phyloP scores from a whole-genome alignment of 106 monocot genomes.

The Platanthera guangdongensis region DNA sequence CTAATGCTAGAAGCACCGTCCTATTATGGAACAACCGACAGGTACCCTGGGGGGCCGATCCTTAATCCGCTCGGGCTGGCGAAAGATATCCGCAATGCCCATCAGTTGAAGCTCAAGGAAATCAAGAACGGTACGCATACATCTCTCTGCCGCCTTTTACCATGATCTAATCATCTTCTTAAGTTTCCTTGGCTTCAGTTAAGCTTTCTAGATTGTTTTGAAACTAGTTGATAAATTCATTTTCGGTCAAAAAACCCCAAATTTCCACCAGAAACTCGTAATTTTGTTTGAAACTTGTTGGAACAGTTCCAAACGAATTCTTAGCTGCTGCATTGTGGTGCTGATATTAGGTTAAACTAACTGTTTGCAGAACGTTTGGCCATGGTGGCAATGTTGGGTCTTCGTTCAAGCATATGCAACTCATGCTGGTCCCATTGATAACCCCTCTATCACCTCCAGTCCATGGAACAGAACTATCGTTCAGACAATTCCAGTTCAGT shows the following conservation, averaged over 20 bases:
- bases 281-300: no score
- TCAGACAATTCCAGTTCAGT: conserved; percentile 46
- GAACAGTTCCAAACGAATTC: no score
- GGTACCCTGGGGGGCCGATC: conserved; percentile 75
- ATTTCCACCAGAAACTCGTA: no score
- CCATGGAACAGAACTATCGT: conserved; percentile 65
- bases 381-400: conserved; percentile 77
- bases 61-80: conserved; percentile 80
- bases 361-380: conserved; percentile 53
- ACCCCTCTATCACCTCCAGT: conserved; percentile 59
- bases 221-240: no score
- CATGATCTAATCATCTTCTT: not conserved
- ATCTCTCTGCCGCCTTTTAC: not conserved
- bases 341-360: not conserved
- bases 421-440: conserved; percentile 64
- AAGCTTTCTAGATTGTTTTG: no score
- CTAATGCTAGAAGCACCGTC: no score
- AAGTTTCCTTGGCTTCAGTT: not conserved
- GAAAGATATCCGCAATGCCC: no score
- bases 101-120: conserved; percentile 72
- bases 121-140: conserved; percentile 68
- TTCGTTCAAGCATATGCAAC: conserved; percentile 69
- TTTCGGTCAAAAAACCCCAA: no score
- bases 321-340: not conserved
- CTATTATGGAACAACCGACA: conserved; percentile 5